phyloP scores from a whole-genome alignment of 225 moss, liverwort and hornwort genomes.

The Ulota crispa region DNA sequence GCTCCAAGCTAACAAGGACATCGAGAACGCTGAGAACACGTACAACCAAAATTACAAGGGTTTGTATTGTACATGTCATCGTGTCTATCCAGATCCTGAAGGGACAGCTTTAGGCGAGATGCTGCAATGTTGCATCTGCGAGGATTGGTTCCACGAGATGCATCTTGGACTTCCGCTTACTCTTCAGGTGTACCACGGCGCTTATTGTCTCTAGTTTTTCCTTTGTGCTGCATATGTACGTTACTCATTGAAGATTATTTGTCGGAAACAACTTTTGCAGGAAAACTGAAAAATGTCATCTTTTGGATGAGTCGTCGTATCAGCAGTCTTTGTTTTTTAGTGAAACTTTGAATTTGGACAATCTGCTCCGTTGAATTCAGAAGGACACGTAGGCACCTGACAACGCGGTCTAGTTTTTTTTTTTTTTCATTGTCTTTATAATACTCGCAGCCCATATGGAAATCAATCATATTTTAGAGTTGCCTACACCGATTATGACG shows the following conservation, averaged over 20 bases:
- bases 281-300: not conserved
- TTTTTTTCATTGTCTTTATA: not conserved
- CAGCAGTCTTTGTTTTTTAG: not conserved
- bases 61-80: conserved; percentile 81
- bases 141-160: conserved; percentile 91
- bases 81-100: conserved; percentile 73
- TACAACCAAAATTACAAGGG: conserved; percentile 92
- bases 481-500: not conserved
- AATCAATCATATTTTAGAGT: not conserved
- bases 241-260: not conserved
- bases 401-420: not conserved
- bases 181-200: conserved; percentile 44
- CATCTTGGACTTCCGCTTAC: conserved; percentile 71
- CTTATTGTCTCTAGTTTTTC: not conserved
- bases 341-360: not conserved
- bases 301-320: not conserved
- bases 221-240: not conserved
- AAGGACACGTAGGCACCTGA: not conserved
- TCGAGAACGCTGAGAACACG: conserved; percentile 50
- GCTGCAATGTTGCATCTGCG: conserved; percentile 93
- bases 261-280: not conserved
- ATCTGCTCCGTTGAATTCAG: not conserved
- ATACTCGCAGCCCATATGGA: not conserved
- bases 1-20: conserved; percentile 67
- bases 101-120: conserved; percentile 70